phyloP scores from a whole-genome alignment of 148 eudicot species.

The Gaultheria prostrata region DNA sequence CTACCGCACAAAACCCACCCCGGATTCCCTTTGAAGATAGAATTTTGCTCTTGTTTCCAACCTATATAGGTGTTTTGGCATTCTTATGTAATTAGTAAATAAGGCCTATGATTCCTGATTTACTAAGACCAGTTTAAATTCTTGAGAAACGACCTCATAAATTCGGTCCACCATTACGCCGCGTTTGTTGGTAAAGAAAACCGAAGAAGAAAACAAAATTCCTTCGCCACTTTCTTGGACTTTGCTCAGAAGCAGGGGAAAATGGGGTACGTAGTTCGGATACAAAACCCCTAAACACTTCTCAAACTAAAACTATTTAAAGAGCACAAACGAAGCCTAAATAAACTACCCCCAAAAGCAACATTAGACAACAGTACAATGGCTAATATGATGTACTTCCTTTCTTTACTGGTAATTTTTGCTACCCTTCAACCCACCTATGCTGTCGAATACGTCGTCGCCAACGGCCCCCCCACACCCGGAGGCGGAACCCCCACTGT shows the following conservation, averaged over 20 bases:
- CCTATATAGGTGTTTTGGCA: too few relatives aligned
- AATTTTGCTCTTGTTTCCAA: too few relatives aligned
- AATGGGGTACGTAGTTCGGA: neutral
- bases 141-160: neutral
- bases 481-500: slow-evolving; percentile 20
- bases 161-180: neutral
- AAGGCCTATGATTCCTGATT: too few relatives aligned
- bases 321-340: neutral
- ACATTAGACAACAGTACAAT: neutral
- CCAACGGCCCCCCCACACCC: slow-evolving; percentile 23
- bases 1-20: too few relatives aligned
- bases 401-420: slow-evolving; percentile 10
- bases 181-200: neutral
- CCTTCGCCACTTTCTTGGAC: neutral
- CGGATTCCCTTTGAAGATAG: too few relatives aligned
- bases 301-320: neutral
- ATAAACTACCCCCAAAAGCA: neutral
- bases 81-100: too few relatives aligned
- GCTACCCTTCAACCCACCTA: slow-evolving; percentile 16
- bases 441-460: slow-evolving; percentile 29
- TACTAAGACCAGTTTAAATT: neutral
- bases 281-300: neutral
- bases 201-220: neutral
- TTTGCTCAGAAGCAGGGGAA: neutral
- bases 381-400: slow-evolving; percentile 13